These are phyloP conservation scores for Tilletiaria anomala DNA, from an alignment of 1,284 basidiomycete species.

Conservation along the genomic window DNA sequence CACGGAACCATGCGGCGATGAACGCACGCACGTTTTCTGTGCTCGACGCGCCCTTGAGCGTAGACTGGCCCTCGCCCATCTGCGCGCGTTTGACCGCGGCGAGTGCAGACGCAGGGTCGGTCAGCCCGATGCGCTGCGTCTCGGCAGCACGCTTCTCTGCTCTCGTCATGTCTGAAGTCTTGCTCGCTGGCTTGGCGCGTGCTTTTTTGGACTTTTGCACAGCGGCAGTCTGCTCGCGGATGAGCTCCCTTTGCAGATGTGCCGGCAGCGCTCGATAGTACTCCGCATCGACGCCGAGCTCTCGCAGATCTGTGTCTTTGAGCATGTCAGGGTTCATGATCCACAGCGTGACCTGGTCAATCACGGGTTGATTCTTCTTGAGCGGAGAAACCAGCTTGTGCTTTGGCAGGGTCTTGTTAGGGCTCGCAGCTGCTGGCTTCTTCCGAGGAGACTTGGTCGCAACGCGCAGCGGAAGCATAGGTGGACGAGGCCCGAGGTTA, in stretches of 20 bases:
- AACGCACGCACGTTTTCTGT: conserved; percentile 6
- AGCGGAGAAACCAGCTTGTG: not conserved
- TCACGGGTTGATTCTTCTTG: conserved; percentile 5
- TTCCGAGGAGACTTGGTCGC: conserved; percentile 6
- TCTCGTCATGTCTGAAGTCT: conserved; percentile 7
- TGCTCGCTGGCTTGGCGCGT: conserved; percentile 6
- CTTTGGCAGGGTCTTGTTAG: conserved; percentile 4
- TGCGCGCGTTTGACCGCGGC: conserved; percentile 5
- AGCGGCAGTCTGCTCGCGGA: conserved; percentile 9
- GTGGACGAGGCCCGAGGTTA: not conserved
- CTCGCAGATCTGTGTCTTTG: conserved; percentile 5
- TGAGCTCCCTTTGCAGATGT: conserved; percentile 21
- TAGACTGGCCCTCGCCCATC: not conserved
- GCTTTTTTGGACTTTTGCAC: conserved; percentile 8
- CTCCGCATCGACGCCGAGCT: conserved; percentile 21
- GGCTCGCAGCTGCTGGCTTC: conserved; percentile 1
- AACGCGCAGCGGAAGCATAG: not conserved
- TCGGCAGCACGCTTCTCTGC: conserved; percentile 10
- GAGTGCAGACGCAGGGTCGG: too few relatives aligned
- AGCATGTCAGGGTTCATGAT: conserved; percentile 13
- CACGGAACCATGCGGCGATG: conserved; percentile 13
- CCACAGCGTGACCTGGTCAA: conserved; percentile 7
- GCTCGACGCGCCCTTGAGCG: not conserved
- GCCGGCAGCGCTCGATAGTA: conserved; percentile 24
- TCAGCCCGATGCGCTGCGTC: not conserved